Evolutionary conservation across 2,329 filamentous ascomycete species (phyloP), one percentile per base, ranked within the genome.

Genomic region (Pseudocercospora fuligena): DNA sequence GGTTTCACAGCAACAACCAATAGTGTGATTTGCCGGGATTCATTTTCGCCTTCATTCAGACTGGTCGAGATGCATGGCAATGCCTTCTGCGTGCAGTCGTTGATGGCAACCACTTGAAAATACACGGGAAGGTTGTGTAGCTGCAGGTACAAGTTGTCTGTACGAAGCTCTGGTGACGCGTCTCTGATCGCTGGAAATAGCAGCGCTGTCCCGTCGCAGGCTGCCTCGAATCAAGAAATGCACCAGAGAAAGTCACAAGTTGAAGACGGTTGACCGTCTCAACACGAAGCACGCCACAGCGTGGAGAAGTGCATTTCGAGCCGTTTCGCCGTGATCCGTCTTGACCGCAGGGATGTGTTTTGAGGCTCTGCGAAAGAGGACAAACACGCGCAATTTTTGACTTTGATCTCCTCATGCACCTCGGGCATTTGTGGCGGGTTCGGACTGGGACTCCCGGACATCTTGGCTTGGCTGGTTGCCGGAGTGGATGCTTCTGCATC

Each of bases 101-200:
- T 29, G 51, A 56, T 25, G 51, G 23, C 21, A n/a, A 6, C 29
- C 2, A n/a, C 29, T 19, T 25, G n/a, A 25, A 19, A 36, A 16
- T 29, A 29, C 12, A 53, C 49, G 6, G 49, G 12, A 16, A 47
- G 46, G 14, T 47, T n/a, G 25, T 19, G 25, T 33, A 33, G 53
- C 53, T 57, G 53, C 53, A 33, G 14, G 51, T 27, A 56, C 51
- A 25, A 29, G 51, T 16, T 57, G 53, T 57, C 21, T 31, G 27
- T 11, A 57, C 54, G 29, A 58, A 58, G 54, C 54, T 58, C 9
- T 57, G 25, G 27, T 57, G 25, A 33, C 53, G 53, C 53, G 53
- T 57, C 53, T 47, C 21, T 19, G 46, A 21, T 14, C 33, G 33
- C n/a, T 47, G 46, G 46, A 47, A 47, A 47, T 47, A 47, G 46